These are phyloP conservation scores for Pholiota molesta DNA, from an alignment of 768 basidiomycete species.

Conservation along the genomic window DNA sequence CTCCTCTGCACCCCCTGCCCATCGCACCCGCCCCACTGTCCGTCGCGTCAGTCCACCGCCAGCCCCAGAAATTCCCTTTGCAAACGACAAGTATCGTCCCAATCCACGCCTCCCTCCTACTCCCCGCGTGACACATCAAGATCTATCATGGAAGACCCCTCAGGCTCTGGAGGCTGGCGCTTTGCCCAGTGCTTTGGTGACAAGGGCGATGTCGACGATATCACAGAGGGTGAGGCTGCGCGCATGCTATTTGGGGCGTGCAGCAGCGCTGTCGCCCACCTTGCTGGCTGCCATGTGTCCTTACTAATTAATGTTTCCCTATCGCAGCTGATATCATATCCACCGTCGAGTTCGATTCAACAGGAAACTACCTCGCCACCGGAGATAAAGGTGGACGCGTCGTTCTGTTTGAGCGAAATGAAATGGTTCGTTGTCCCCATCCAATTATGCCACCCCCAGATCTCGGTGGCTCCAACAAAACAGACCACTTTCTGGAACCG, in stretches of 20 bases:
- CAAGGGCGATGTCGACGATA: constrained; percentile 99
- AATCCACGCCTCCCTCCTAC: constrained; percentile 15
- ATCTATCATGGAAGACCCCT: constrained; percentile 79
- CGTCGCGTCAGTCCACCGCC: constrained; percentile 2
- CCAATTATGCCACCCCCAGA: constrained; percentile 18
- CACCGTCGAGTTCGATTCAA: constrained; percentile 99
- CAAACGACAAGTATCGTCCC: constrained; percentile 3
- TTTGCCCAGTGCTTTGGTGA: constrained; percentile 99
- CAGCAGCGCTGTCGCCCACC: constrained; percentile 6
- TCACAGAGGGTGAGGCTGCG: constrained; percentile 84
- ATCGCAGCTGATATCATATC: constrained; percentile 97
- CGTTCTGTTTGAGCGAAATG: constrained; percentile 97
- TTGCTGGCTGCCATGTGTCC: constrained; percentile 15
- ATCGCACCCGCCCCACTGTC: constrained; percentile 13
- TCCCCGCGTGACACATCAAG: constrained; percentile 25
- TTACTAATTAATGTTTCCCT: constrained; percentile 27
- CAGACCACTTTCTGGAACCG: constrained; percentile 8
- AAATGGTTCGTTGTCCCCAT: constrained; percentile 62
- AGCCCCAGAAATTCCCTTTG: neutral
- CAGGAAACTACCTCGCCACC: constrained; percentile 98
- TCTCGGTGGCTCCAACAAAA: constrained; percentile 17
- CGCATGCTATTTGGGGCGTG: neutral
- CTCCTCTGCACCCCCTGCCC: constrained; percentile 11
- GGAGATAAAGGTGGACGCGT: constrained; percentile 99
- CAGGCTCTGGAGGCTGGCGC: constrained; percentile 91